phyloP scores from a whole-genome alignment of 2,329 filamentous ascomycete species.

The Alternaria sp. region DNA sequence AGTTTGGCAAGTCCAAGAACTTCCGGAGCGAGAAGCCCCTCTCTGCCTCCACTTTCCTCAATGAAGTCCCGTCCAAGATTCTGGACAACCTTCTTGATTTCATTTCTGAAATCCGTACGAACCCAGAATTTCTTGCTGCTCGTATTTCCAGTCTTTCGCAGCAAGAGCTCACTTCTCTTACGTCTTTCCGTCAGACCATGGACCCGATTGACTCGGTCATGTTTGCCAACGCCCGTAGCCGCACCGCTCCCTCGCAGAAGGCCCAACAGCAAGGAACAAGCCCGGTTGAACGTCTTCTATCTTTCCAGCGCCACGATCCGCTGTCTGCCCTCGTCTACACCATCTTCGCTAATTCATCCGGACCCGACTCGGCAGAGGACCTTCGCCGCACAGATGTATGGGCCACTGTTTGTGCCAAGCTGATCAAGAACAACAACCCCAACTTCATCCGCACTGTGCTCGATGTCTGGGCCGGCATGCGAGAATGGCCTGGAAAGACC shows the following conservation, averaged over 20 bases:
- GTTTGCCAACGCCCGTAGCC: conserved; percentile 65
- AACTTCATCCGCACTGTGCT: conserved; percentile 83
- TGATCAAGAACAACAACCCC: conserved; percentile 79
- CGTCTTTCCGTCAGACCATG: conserved; percentile 77
- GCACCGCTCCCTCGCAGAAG: conserved; percentile 56
- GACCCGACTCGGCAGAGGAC: conserved; percentile 81
- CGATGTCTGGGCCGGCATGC: conserved; percentile 84
- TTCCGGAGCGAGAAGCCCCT: conserved; percentile 53
- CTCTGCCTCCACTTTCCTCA: conserved; percentile 56
- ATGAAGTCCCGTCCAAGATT: conserved; percentile 77
- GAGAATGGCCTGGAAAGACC: conserved; percentile 86
- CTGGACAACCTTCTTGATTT: conserved; percentile 80
- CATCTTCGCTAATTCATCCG: conserved; percentile 85
- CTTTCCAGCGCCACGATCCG: conserved; percentile 87
- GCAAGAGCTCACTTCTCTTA: conserved; percentile 77
- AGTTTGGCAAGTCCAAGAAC: conserved; percentile 54
- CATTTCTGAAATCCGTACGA: conserved; percentile 79
- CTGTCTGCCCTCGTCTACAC: conserved; percentile 85
- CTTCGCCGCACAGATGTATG: conserved; percentile 80
- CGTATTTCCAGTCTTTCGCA: conserved; percentile 77
- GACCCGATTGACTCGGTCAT: conserved; percentile 85
- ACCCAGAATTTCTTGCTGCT: conserved; percentile 85
- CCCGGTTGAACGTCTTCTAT: conserved; percentile 81
- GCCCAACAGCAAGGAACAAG: conserved; percentile 61
- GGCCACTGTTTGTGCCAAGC: conserved; percentile 83